Conservation (phyloP, 352 stramenopile genomes). For the Phytopythium chamaehyphon region DNA sequence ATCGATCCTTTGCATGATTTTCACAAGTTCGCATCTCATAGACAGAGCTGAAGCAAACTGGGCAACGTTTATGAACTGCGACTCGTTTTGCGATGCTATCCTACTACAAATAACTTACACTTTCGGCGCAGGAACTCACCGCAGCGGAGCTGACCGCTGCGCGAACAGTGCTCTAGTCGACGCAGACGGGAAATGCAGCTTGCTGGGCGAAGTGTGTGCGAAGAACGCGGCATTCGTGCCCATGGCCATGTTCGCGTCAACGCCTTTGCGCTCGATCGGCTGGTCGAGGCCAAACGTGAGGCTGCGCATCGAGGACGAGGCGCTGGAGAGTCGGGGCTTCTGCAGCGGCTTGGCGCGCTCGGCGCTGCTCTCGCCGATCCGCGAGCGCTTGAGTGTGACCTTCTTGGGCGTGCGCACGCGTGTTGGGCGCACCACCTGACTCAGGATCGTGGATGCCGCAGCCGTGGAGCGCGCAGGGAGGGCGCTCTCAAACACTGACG, state of each 20-base stretch:
- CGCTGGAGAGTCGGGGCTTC: slow-evolving; percentile 45
- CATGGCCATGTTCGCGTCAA: neutral
- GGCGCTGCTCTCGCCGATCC: slow-evolving; percentile 39
- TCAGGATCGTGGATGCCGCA: slow-evolving; percentile 14
- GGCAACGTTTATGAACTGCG: slow-evolving; percentile 14
- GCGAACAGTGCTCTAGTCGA: slow-evolving; percentile 34
- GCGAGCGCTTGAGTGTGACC: slow-evolving; percentile 45
- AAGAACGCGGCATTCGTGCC: slow-evolving; percentile 7
- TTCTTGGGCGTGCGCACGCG: slow-evolving; percentile 56
- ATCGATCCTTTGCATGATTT: neutral
- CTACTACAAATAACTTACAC: slow-evolving; percentile 5
- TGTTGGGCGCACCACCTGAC: slow-evolving; percentile 36
- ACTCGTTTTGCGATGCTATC: neutral
- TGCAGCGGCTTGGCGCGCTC: slow-evolving; percentile 43
- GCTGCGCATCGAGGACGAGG: slow-evolving; percentile 18
- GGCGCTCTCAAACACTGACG: slow-evolving; percentile 24
- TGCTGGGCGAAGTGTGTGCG: slow-evolving; percentile 41
- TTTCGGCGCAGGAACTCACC: slow-evolving; percentile 13
- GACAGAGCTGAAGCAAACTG: neutral
- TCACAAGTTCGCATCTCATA: neutral
- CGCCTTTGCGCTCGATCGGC: neutral
- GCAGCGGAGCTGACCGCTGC: slow-evolving; percentile 34
- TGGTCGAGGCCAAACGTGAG: slow-evolving; percentile 7
- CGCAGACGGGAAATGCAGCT: slow-evolving; percentile 38
- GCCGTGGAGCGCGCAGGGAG: slow-evolving; percentile 17